Evolutionary conservation across 2,329 filamentous ascomycete genomes (phyloP), one percentile per base, ranked within the genome.

Genomic region (Alternaria dauci): DNA sequence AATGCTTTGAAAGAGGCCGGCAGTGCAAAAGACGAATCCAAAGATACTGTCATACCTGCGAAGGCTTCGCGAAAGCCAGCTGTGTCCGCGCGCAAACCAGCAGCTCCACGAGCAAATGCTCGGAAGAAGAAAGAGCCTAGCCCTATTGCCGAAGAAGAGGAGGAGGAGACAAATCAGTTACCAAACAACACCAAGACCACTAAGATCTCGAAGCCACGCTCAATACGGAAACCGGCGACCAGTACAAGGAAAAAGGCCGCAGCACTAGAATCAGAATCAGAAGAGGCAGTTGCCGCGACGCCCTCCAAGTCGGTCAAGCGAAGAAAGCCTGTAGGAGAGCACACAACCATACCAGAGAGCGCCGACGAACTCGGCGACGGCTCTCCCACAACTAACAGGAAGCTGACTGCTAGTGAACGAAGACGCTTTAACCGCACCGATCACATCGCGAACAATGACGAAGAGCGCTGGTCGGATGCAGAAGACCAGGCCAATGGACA

Each of bases 401-500:
- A 64, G 50, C 59, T 58, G n/a, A 52, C 65, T 4, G 38, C 60
- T 52, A 67, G 67, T 52, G 58, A 63, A 36, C 65, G 69, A 62
- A 72, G 74, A 25, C 65, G 66, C 34, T 34, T 55, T 11, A 74
- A 73, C 52, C 70, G 70, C 20, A 66, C 71, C 9, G 75, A 77
- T 55, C 69, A 78, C 43, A 68, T 63, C 20, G 57, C 52, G 41
- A 75, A 74, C 28, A 39, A 59, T 9, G 66, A 70, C 9, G 69
- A 73, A 8, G 56, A 67, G 30, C 60, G 57, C 25, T 61, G 60
- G 28, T 66, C 65, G 6, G 63, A 66, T 18, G 44, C 44, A 7
- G 61, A 70, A 9, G 63, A 67, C 12, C 32, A 58, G 28, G 51
- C 9, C 14, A 53, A 52, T 26, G 55, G 44, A 9, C 57, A 68